Percentiles rank a stretch among this genome's conserved stretches.
Evolutionary conservation across 352 stramenopile species (phyloP).

Genomic region (Globisporangium takayamanum): DNA sequence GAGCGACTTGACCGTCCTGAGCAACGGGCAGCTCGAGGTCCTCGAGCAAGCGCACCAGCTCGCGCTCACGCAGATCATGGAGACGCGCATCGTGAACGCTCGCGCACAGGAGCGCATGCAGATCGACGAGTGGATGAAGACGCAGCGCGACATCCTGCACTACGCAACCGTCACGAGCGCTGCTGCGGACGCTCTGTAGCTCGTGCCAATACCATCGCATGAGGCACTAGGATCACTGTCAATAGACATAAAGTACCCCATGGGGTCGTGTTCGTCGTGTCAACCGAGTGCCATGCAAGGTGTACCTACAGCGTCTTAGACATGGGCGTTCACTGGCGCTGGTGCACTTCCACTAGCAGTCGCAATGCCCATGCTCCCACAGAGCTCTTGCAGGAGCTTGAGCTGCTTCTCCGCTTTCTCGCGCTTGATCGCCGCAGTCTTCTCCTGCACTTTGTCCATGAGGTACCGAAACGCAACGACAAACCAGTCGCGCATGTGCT

Average conservation of each 20-base stretch:
- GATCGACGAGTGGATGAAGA: conserved; percentile 73
- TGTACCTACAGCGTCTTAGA: too few species aligned
- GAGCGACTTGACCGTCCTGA: conserved; percentile 39
- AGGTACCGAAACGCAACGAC: conserved; percentile 83
- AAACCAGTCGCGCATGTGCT: conserved; percentile 79
- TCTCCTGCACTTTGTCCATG: conserved; percentile 82
- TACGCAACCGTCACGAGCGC: conserved; percentile 13
- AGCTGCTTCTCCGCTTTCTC: conserved; percentile 75
- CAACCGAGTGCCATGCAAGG: too few species aligned
- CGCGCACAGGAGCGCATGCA: conserved; percentile 53
- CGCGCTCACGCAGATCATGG: conserved; percentile 53
- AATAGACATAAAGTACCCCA: too few species aligned
- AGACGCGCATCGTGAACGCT: conserved; percentile 49
- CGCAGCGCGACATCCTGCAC: conserved; percentile 51
- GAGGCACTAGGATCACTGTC: too few species aligned
- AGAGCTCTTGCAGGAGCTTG: conserved; percentile 71
- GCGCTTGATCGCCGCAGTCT: conserved; percentile 65
- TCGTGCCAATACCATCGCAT: too few species aligned
- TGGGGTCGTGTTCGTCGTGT: too few species aligned
- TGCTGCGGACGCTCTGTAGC: background rate
- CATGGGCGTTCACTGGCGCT: too few species aligned
- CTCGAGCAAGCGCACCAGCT: conserved; percentile 54
- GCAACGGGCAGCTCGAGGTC: conserved; percentile 72
- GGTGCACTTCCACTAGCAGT: background rate
- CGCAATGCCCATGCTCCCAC: conserved; percentile 18